phyloP scores from a whole-genome alignment of 2,329 filamentous ascomycete genomes.

The Neocatenulostroma microsporum region DNA sequence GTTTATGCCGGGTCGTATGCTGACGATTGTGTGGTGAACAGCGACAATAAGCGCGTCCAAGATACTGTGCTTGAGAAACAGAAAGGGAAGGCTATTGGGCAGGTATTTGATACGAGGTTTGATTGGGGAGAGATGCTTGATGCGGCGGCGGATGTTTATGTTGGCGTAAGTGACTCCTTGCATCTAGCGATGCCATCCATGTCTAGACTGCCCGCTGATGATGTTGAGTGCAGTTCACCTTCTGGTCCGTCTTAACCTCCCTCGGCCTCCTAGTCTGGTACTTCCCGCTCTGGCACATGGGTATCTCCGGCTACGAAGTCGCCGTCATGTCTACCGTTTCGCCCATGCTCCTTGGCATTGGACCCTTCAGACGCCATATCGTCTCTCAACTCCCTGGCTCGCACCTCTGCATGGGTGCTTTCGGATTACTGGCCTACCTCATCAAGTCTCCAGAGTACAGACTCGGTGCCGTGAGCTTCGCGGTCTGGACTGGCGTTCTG shows the following conservation, averaged over 20 bases:
- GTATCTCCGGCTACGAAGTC: conserved; percentile 91
- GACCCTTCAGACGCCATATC: conserved; percentile 58
- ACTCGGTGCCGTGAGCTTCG: conserved; percentile 73
- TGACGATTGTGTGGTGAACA: conserved; percentile 13
- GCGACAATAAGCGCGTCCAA: conserved; percentile 23
- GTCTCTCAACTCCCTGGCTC: conserved; percentile 56
- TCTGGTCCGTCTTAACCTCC: conserved; percentile 91
- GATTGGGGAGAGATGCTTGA: conserved; percentile 69
- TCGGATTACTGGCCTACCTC: conserved; percentile 71
- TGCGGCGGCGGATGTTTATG: conserved; percentile 80
- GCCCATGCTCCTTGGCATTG: conserved; percentile 68
- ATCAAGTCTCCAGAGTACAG: conserved; percentile 64
- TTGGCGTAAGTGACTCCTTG: conserved; percentile 72
- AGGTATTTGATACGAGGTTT: conserved; percentile 64
- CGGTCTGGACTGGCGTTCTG: conserved; percentile 70
- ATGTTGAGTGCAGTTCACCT: conserved; percentile 59
- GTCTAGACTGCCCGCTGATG: no score
- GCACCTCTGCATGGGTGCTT: conserved; percentile 69
- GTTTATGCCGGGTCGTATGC: no score
- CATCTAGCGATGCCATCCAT: no score
- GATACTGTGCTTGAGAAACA: conserved; percentile 30
- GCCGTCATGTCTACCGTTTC: conserved; percentile 78
- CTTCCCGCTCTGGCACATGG: conserved; percentile 98
- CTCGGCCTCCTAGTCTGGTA: conserved; percentile 91
- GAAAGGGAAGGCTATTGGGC: conserved; percentile 65